Evolutionary conservation across 306 rosid species (phyloP).

Genomic region (Cucumis hystrix): DNA sequence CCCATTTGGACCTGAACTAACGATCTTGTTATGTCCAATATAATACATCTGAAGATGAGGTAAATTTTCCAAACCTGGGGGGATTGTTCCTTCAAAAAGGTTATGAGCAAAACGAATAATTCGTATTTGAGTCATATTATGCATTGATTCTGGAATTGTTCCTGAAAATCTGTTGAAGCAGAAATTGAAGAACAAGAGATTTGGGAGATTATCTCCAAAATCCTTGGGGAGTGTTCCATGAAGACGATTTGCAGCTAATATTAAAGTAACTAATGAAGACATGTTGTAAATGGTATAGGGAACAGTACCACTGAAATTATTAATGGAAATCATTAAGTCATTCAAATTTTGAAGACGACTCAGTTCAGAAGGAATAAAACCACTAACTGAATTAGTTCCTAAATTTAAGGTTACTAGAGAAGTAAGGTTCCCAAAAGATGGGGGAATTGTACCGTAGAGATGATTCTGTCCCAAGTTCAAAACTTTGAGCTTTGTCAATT

Average conservation of each 20-base stretch:
- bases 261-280: constrained; percentile 38
- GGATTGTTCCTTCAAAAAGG: constrained; percentile 45
- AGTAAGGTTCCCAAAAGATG: constrained; percentile 42
- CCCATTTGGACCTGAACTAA: constrained; percentile 26
- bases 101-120: constrained; percentile 36
- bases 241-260: constrained; percentile 42
- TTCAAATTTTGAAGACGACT: constrained; percentile 32
- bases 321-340: constrained; percentile 38
- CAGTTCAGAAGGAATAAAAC: constrained; percentile 37
- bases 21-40: constrained; percentile 48
- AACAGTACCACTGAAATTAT: constrained; percentile 44
- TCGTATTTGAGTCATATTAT: constrained; percentile 46
- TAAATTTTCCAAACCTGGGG: constrained; percentile 64
- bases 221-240: constrained; percentile 58
- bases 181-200: constrained; percentile 32
- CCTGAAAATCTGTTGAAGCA: constrained; percentile 58
- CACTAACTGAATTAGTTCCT: constrained; percentile 46
- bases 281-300: constrained; percentile 38
- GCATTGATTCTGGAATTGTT: constrained; percentile 52
- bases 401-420: constrained; percentile 32
- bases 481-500: constrained; percentile 30
- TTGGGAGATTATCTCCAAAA: constrained; percentile 44
- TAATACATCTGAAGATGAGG: constrained; percentile 44
- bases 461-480: constrained; percentile 35
- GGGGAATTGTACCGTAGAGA: constrained; percentile 36